phyloP scores from a whole-genome alignment of 78 protist genomes.

The Dictyostelium capitatum region DNA sequence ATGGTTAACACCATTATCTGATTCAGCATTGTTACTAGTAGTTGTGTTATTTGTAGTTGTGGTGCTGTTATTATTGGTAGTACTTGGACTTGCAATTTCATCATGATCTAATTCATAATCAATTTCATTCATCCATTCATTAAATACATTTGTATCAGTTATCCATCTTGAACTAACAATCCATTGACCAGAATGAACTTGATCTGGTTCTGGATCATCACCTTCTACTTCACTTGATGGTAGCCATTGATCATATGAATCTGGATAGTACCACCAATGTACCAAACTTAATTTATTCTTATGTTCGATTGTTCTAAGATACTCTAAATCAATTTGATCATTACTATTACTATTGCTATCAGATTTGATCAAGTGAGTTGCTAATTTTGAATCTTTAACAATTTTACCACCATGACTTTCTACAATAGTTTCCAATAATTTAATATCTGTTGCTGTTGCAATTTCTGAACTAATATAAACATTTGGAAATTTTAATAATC shows the following conservation, averaged over 20 bases:
- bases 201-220: constrained; percentile 67
- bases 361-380: constrained; percentile 38
- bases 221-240: constrained; percentile 64
- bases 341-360: background rate
- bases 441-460: background rate
- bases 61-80: background rate
- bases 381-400: background rate
- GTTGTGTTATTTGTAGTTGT: background rate
- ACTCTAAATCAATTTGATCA: constrained; percentile 7
- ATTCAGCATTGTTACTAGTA: background rate
- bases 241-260: constrained; percentile 67
- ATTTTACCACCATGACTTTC: constrained; percentile 42
- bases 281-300: constrained; percentile 48
- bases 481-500: constrained; percentile 23
- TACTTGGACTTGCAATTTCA: background rate
- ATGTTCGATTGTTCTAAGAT: constrained; percentile 55
- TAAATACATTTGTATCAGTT: constrained; percentile 26
- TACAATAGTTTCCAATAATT: background rate
- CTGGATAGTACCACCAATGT: constrained; percentile 76
- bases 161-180: constrained; percentile 41
- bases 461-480: constrained; percentile 13
- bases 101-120: constrained; percentile 61
- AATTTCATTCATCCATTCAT: constrained; percentile 78
- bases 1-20: background rate
- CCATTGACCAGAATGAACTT: constrained; percentile 2